phyloP scores from a whole-genome alignment of 1,139 yeast genomes.

The Spencermartinsiella ligniputridi region DNA sequence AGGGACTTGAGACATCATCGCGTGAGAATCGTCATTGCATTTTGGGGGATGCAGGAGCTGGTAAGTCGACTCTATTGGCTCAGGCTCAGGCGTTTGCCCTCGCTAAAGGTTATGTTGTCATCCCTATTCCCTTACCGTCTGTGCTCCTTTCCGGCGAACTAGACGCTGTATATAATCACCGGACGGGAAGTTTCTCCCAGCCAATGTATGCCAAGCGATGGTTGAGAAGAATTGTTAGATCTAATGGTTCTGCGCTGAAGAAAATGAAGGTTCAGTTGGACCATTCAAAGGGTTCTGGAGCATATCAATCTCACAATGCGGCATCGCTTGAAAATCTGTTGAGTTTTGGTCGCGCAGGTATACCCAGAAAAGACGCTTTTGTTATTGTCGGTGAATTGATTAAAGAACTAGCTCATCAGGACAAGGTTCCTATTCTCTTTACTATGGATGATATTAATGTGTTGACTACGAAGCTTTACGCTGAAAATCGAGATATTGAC shows the following conservation, averaged over 20 bases:
- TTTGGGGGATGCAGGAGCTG: slow-evolving; percentile 71
- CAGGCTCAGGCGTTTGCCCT: slow-evolving; percentile 63
- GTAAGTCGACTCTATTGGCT: slow-evolving; percentile 70
- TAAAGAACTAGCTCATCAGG: slow-evolving; percentile 48
- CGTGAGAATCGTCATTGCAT: slow-evolving; percentile 51
- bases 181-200: slow-evolving; percentile 56
- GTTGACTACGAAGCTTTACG: slow-evolving; percentile 49
- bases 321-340: slow-evolving; percentile 43
- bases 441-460: slow-evolving; percentile 76
- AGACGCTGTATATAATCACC: slow-evolving; percentile 58
- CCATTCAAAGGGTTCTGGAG: slow-evolving; percentile 20
- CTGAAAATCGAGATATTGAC: slow-evolving; percentile 58
- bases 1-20: slow-evolving; percentile 29
- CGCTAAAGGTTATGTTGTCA: slow-evolving; percentile 47
- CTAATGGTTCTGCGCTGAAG: slow-evolving; percentile 50
- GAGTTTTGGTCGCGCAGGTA: slow-evolving; percentile 39
- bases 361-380: slow-evolving; percentile 36
- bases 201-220: slow-evolving; percentile 72
- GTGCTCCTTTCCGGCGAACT: slow-evolving; percentile 64
- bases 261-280: slow-evolving; percentile 35
- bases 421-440: slow-evolving; percentile 54
- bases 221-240: slow-evolving; percentile 51
- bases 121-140: slow-evolving; percentile 65
- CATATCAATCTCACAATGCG: slow-evolving; percentile 33
- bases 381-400: slow-evolving; percentile 50